Percentiles rank a stretch among this genome's conserved stretches.
phyloP scores from a whole-genome alignment of 768 basidiomycete species.

The Phaeolepiota aurea region DNA sequence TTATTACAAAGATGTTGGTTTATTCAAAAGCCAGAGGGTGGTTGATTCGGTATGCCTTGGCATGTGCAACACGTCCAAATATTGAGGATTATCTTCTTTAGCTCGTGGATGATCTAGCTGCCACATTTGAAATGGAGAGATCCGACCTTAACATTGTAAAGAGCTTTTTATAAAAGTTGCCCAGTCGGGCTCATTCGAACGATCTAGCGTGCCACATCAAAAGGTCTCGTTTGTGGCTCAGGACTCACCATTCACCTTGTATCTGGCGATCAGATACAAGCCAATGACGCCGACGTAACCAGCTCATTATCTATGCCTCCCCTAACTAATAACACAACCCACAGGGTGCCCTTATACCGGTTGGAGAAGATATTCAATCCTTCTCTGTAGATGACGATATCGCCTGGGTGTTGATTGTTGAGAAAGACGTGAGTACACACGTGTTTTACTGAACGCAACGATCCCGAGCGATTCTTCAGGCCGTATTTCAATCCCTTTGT shows the following conservation, averaged over 20 bases:
- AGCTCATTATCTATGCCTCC: background rate
- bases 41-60: conserved; percentile 59
- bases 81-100: conserved; percentile 20
- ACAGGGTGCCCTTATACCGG: conserved; percentile 73
- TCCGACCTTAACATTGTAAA: conserved; percentile 75
- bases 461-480: conserved; percentile 36
- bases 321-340: conserved; percentile 1
- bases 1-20: conserved; percentile 74
- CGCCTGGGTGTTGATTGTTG: conserved; percentile 79
- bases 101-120: conserved; percentile 88
- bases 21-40: conserved; percentile 71
- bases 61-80: conserved; percentile 1
- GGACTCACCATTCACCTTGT: conserved; percentile 50
- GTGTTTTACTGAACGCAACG: background rate
- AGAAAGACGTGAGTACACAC: conserved; percentile 71
- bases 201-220: conserved; percentile 77
- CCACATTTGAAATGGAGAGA: conserved; percentile 66
- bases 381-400: conserved; percentile 50
- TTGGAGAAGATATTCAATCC: conserved; percentile 58
- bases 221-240: conserved; percentile 77
- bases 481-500: conserved; percentile 88
- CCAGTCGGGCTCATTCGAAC: too few species aligned
- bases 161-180: too few species aligned
- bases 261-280: conserved; percentile 41
- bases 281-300: conserved; percentile 52